Evolutionary conservation across 371 early-diverging fungal genomes (phyloP).

Genomic region (Mortierella sp.): DNA sequence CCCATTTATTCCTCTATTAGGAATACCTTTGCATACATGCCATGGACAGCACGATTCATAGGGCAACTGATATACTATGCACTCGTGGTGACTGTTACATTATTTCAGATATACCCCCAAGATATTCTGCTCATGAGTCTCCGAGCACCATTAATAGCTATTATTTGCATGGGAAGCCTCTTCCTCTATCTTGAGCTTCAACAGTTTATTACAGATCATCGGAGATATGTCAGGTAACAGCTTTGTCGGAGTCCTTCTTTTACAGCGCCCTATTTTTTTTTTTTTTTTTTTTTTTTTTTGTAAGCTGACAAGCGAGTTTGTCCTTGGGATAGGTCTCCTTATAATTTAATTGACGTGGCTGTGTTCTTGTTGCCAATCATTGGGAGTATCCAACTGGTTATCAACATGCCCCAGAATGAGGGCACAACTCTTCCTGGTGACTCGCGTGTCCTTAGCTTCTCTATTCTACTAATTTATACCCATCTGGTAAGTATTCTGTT

Average conservation of each 20-base stretch:
- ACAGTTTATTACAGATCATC: background rate
- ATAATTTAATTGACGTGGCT: constrained; percentile 18
- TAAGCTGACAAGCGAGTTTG: background rate
- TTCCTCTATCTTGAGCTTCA: constrained; percentile 30
- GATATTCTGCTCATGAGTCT: no score
- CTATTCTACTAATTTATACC: constrained; percentile 15
- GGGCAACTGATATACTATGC: no score
- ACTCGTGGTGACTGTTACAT: no score
- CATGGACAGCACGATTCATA: constrained; percentile 3
- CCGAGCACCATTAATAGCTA: constrained; percentile 9
- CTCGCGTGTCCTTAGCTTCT: constrained; percentile 11
- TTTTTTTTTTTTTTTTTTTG: no score
- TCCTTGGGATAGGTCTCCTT: constrained; percentile 6
- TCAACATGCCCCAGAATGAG: background rate
- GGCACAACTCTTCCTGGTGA: background rate
- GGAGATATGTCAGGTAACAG: constrained; percentile 16
- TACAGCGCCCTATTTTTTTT: background rate
- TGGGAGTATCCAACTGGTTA: constrained; percentile 6
- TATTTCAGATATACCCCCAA: no score
- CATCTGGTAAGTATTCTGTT: constrained; percentile 20
- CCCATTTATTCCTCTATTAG: no score
- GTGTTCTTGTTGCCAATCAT: constrained; percentile 12
- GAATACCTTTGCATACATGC: constrained; percentile 16
- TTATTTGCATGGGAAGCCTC: background rate
- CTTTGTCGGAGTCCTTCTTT: background rate